A percentile compares a stretch with the other conserved stretches of the same genome.
These are phyloP conservation scores for Rutstroemia sp. DNA, from an alignment of 2,329 filamentous ascomycete species.

Conservation along the genomic window DNA sequence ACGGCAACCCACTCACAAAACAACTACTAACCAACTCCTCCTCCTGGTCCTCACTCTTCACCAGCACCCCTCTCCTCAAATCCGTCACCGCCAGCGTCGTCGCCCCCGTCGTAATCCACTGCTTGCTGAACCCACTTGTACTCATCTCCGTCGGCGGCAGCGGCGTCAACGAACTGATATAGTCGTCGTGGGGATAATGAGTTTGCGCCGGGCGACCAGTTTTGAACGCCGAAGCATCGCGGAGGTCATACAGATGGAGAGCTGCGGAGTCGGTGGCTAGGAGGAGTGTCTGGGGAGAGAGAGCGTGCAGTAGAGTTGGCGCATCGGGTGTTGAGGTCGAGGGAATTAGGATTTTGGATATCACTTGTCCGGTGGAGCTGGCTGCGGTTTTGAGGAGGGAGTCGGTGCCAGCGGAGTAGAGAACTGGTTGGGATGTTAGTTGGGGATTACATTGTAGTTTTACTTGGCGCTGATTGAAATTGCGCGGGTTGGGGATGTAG, in stretches of 20 bases:
- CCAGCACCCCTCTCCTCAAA: slow-evolving; percentile 74
- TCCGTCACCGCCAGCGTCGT: slow-evolving; percentile 89
- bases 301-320: slow-evolving; percentile 73
- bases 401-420: slow-evolving; percentile 58
- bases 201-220: slow-evolving; percentile 65
- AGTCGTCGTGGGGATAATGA: slow-evolving; percentile 84
- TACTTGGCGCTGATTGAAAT: not conserved
- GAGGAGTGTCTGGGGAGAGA: slow-evolving; percentile 82
- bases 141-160: slow-evolving; percentile 73
- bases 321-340: slow-evolving; percentile 45
- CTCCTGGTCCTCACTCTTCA: slow-evolving; percentile 89
- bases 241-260: slow-evolving; percentile 80
- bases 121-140: slow-evolving; percentile 84
- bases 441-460: not conserved
- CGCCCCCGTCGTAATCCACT: slow-evolving; percentile 90
- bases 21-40: slow-evolving; percentile 81
- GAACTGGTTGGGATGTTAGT: slow-evolving; percentile 30
- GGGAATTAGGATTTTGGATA: slow-evolving; percentile 76
- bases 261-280: slow-evolving; percentile 86
- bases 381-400: slow-evolving; percentile 51
- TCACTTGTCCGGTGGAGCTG: slow-evolving; percentile 56
- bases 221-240: slow-evolving; percentile 48
- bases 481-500: not conserved
- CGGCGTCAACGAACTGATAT: slow-evolving; percentile 80
- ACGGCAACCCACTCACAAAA: slow-evolving; percentile 70